Evolutionary conservation across 768 basidiomycete genomes (phyloP), one percentile per base, ranked within the genome.

Genomic region (Phanerochaete sordida): DNA sequence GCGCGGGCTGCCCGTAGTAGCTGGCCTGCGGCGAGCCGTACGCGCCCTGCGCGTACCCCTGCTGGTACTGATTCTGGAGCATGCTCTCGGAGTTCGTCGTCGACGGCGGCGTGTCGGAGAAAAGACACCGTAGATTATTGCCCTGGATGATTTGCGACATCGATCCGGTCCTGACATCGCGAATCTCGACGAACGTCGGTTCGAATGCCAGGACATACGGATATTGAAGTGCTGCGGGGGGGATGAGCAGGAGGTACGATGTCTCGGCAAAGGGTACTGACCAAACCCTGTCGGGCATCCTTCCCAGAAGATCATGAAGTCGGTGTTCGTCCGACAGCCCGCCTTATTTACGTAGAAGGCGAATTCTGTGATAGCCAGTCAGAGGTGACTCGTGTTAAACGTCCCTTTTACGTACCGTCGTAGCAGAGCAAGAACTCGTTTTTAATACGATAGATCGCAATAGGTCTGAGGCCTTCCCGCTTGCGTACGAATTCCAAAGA

Each of bases 291-390:
- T 92, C 0, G 97, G 97, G 46, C 79, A 80, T 9, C 97, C 97
- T 74, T 98, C 96, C 97, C 97, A 99, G 64, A 91, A 82, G 15
- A 98, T 92, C 83, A 95, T 92, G 79, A 98, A 98, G 59, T 93
- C 87, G 63, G 85, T 89, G 55, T 92, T 79, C 51, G 95, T 93
- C 62, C 94, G 80, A 78, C 93, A 90, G 2, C 97, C 97, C 62
- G 88, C 95, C 78, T 92, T 93, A 75, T 98, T 96, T 64, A 99
- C 95, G 73, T 98, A 98, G 72, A 99, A 98, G 0, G 97, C 97
- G 71, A 98, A 99, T 75, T 98, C 97, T 97, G 66, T 23, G 37
- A 53, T n/a, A 30, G 65, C 52, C 26, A 37, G 21, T 51, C 1
- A 24, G 27, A 56, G 2, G 33, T 21, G 46, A 47, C 56, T 27